A percentile compares a stretch with the other conserved stretches of the same genome.
Conservation (phyloP, 768 basidiomycete species). For the Tulasnella calospora region DNA sequence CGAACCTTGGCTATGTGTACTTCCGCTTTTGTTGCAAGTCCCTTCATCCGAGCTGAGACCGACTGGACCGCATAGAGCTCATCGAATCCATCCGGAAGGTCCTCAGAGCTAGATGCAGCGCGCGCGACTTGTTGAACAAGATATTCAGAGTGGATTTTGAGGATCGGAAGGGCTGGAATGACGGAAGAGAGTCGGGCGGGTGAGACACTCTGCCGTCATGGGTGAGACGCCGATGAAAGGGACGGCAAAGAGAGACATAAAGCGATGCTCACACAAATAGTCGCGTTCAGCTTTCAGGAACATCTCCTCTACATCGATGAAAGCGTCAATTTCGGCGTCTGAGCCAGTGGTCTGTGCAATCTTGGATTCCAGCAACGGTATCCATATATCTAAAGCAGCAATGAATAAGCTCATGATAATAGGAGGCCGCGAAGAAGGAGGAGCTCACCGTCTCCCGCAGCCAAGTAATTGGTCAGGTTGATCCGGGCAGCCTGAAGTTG, state of each 20-base stretch:
- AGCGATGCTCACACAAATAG: background rate
- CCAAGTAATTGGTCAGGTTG: conserved; percentile 18
- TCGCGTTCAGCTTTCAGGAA: conserved; percentile 24
- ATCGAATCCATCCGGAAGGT: background rate
- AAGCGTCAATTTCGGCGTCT: background rate
- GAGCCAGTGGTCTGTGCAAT: background rate
- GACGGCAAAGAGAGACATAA: background rate
- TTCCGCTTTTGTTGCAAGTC: conserved; percentile 50
- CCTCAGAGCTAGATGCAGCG: background rate
- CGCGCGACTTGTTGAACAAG: background rate
- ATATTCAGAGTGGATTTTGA: conserved; percentile 16
- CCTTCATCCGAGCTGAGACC: background rate
- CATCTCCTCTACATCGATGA: conserved; percentile 17
- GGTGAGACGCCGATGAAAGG: background rate
- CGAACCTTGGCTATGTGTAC: conserved; percentile 61
- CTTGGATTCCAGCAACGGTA: conserved; percentile 17
- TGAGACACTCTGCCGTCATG: background rate
- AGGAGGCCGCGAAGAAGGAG: background rate
- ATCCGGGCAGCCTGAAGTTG: conserved; percentile 18
- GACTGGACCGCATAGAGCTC: conserved; percentile 18
- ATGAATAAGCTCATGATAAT: background rate
- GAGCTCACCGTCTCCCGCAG: conserved; percentile 23
- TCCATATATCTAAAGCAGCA: conserved; percentile 23
- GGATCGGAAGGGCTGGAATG: conserved; percentile 26
- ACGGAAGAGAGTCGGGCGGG: background rate